Base-by-base conservation (phyloP, 345 rosid genomes). In the Rhodamnia rubescens region DNA sequence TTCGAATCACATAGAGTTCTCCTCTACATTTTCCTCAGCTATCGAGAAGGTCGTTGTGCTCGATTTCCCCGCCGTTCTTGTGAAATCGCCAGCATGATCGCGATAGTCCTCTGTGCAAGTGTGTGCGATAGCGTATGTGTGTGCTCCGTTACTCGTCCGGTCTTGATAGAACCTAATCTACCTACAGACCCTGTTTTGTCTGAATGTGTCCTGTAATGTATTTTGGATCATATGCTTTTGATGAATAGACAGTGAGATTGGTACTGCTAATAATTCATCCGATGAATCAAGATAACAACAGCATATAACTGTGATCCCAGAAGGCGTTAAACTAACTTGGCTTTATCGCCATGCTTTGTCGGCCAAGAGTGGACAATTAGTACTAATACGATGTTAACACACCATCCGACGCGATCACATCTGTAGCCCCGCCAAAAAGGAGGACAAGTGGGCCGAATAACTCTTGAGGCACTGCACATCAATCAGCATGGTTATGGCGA, bases 1-100 rank as follows among this genome's bases (percentile, higher is more conserved):
- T 85, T 96, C 98, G 27, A 93, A 85, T 82, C 99, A 97, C 83
- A 85, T 87, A 29, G 98, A 92, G 36, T 95, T 95, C 90, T 96
- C 99, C 54, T 90, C 94, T 36, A 88, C 92, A n/a, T 95, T 97
- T 88, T 92, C 98, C 16, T 87, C 90, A 5, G 97, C 92, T 16
- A 94, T 97, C 69, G 97, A 95, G 26, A 97, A 97, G 89, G 91
- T 94, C 53, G 94, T 91, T 9, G 89, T 95, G 87, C 95, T 97
- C 51, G 92, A 92, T 89, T 97, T 95, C 90, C 94, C 98, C 3
- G 58, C 89, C 36, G 88, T 90, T 78, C 85, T 84, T 44, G 92
- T 90, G 78, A 97, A 94, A 88, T 53, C 93, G 54, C 52, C 87
- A 24, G 59, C 87, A 44, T 54, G 36, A 47, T 54, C 55, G 27